Base-by-base conservation (phyloP, 2,329 filamentous ascomycete genomes). In the Helicocarpus griseus region DNA sequence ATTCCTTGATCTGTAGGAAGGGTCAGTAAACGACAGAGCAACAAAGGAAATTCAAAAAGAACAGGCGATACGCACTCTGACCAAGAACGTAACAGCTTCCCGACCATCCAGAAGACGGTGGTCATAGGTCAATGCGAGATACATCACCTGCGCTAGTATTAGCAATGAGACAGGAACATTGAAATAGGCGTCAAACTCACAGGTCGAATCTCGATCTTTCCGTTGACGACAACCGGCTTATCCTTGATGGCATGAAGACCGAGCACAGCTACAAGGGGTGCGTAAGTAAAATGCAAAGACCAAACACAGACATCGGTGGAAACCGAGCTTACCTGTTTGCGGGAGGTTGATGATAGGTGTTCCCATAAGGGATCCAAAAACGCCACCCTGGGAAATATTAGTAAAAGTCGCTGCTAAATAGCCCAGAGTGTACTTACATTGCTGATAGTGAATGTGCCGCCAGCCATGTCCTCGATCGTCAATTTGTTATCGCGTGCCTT, bases 401-500 rank as follows among this genome's bases (percentile, higher is more conserved):
- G 58, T 39, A 38, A 46, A 14, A 17, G 5, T 49, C 31, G 17
- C n/a, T 17, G 31, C 19, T 17, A 46, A 53, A 35, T 22, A 6
- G 31, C 39, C 26, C 21, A 36, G 36, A 7, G 24, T 36, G 31
- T 6, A 21, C 71, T 62, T 57, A 75, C 86, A 69, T 96, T 97
- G 77, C 87, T 93, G 75, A 96, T 96, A 55, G 93, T 97, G 72
- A 96, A 98, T 33, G 91, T 96, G 58, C 93, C 93, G 54, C 93
- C 93, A 54, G 93, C 93, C 89, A 98, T 96, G 68, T 98, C 93
- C 74, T 98, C 93, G 62, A 98, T 96, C 2, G 93, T 97, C 59
- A 98, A 80, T 75, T 97, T 97, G 70, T 86, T 86, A 66, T 96
- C 90, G 57, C 93, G 87, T 57, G 93, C 93, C 88, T 90, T 58